These are phyloP conservation scores for Candida anglica DNA, from an alignment of 805 yeast species.

Conservation along the genomic window DNA sequence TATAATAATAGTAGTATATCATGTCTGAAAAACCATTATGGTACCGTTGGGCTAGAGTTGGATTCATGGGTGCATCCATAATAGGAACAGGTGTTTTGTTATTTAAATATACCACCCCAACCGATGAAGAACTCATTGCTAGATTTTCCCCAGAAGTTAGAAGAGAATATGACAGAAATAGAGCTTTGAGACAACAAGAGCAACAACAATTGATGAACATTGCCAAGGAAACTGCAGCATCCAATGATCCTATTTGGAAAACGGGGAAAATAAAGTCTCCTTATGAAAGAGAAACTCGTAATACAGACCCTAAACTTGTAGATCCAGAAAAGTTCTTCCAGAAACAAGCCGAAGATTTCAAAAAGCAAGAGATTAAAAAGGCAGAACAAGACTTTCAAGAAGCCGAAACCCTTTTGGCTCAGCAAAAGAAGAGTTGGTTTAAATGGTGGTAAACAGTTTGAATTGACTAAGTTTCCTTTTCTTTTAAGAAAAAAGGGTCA, in stretches of 20 bases:
- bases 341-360: constrained; percentile 39
- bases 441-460: constrained; percentile 2
- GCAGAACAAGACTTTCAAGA: constrained; percentile 27
- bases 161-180: constrained; percentile 66
- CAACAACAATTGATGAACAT: constrained; percentile 68
- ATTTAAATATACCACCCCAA: constrained; percentile 74
- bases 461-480: too few relatives aligned
- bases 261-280: constrained; percentile 70
- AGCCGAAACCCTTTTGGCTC: constrained; percentile 19
- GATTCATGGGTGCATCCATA: constrained; percentile 51
- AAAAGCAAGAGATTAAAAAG: constrained; percentile 29
- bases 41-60: constrained; percentile 56
- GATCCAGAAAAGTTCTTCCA: constrained; percentile 46
- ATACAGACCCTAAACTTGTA: constrained; percentile 30
- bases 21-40: constrained; percentile 40
- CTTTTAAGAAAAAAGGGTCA: too few relatives aligned
- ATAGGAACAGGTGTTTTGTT: constrained; percentile 70
- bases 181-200: constrained; percentile 58
- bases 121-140: constrained; percentile 75
- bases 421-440: constrained; percentile 16
- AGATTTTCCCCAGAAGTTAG: constrained; percentile 79
- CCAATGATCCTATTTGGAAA: constrained; percentile 80
- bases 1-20: too few relatives aligned
- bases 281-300: constrained; percentile 49
- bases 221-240: constrained; percentile 57